Evolutionary conservation across 495 filamentous ascomycete species (phyloP).

Genomic region (Neurospora sp.): DNA sequence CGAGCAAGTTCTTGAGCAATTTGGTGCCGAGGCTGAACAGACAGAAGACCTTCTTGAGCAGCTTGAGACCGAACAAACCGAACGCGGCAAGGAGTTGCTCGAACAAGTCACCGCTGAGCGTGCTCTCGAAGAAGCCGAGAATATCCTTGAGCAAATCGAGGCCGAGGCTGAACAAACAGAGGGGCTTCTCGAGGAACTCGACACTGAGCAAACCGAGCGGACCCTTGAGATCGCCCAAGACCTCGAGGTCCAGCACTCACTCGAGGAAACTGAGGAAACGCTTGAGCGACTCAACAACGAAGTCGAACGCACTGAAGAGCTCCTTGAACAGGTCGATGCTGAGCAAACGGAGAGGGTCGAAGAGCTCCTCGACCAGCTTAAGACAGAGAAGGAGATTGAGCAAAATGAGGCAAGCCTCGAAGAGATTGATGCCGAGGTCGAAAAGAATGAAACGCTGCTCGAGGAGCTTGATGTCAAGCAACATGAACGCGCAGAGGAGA

Average conservation of each 20-base stretch:
- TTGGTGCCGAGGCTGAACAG: not conserved
- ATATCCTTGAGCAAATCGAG: not conserved
- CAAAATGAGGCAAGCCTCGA: not conserved
- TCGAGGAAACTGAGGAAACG: not conserved
- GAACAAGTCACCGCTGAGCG: not conserved
- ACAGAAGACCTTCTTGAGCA: not conserved
- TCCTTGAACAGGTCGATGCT: not conserved
- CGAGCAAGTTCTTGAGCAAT: not conserved
- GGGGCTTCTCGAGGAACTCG: not conserved
- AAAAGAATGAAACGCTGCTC: not conserved
- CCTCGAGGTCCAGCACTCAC: not conserved
- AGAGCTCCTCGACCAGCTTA: not conserved
- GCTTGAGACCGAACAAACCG: not conserved
- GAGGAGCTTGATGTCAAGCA: not conserved
- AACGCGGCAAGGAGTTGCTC: not conserved
- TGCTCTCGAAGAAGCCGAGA: not conserved
- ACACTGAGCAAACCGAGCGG: not conserved
- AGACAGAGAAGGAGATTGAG: not conserved
- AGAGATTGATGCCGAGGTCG: not conserved
- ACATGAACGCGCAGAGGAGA: not conserved
- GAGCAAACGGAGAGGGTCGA: not conserved
- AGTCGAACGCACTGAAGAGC: not conserved
- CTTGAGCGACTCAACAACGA: not conserved
- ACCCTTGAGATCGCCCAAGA: not conserved
- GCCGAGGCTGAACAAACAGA: not conserved